Evolutionary conservation across 202 grass and related monocot genomes (phyloP).

Genomic region (Setaria viridis): DNA sequence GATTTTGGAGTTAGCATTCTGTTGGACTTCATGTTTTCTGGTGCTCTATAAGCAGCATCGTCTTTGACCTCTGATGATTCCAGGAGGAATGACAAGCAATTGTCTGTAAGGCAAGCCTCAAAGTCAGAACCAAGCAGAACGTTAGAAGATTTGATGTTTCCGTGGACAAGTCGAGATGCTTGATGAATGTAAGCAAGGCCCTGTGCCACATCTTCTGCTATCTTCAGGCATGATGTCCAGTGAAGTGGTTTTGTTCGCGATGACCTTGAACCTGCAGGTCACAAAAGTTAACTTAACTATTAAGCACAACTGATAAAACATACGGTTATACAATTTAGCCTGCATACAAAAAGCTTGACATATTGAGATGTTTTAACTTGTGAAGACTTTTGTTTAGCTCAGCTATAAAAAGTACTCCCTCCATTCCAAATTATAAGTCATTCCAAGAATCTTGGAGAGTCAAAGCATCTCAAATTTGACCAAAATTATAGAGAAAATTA

Average conservation of each 20-base stretch:
- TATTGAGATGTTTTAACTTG: background rate
- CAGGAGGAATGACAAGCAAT: conserved; percentile 83
- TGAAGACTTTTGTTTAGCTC: background rate
- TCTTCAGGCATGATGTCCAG: conserved; percentile 98
- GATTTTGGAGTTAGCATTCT: conserved; percentile 74
- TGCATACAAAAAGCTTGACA: background rate
- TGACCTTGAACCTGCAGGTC: conserved; percentile 75
- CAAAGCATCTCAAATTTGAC: too few species aligned
- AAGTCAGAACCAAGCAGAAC: conserved; percentile 93
- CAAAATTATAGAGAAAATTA: too few species aligned
- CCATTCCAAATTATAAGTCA: too few species aligned
- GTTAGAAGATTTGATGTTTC: conserved; percentile 88
- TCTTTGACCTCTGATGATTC: conserved; percentile 73
- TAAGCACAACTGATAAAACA: background rate
- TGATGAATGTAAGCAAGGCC: conserved; percentile 98
- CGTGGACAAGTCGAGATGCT: conserved; percentile 87
- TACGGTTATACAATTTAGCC: background rate
- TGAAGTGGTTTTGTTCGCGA: conserved; percentile 86
- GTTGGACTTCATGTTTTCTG: conserved; percentile 81
- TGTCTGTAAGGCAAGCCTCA: conserved; percentile 89
- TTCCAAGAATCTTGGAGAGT: too few species aligned
- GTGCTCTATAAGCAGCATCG: conserved; percentile 67
- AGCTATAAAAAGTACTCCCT: background rate
- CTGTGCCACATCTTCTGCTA: conserved; percentile 91
- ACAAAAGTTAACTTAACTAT: background rate